phyloP scores from a whole-genome alignment of 108 stramenopile species.

The Parmales sp. region DNA sequence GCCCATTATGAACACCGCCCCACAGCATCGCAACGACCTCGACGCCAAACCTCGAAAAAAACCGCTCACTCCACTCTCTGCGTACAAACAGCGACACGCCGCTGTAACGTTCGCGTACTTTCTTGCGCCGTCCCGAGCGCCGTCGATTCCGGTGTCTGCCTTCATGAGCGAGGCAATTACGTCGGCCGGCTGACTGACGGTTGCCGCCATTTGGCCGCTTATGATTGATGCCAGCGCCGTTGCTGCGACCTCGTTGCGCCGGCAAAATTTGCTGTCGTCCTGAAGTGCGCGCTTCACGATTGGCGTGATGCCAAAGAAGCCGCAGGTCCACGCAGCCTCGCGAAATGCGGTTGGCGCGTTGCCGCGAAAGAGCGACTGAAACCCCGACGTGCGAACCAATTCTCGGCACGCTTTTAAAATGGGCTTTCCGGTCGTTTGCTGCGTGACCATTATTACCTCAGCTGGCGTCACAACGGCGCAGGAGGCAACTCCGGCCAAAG shows the following conservation, averaged over 20 bases:
- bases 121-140: background rate
- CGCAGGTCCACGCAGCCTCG: slow-evolving; percentile 12
- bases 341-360: background rate
- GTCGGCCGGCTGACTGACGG: slow-evolving; percentile 9
- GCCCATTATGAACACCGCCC: slow-evolving; percentile 11
- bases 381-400: background rate
- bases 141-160: slow-evolving; percentile 6
- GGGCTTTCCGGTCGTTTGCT: slow-evolving; percentile 1
- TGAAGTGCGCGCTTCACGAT: background rate
- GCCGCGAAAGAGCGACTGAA: background rate
- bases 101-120: background rate
- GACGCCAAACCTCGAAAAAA: background rate
- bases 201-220: slow-evolving; percentile 1
- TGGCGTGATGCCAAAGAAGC: slow-evolving; percentile 12
- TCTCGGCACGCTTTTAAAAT: background rate
- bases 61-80: background rate
- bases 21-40: background rate
- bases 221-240: background rate
- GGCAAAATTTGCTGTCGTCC: slow-evolving; percentile 6
- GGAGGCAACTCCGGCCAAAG: background rate
- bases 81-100: background rate
- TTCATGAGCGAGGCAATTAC: slow-evolving; percentile 13
- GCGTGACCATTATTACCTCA: slow-evolving; percentile 12
- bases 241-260: background rate
- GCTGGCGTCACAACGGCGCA: slow-evolving; percentile 8